Percentiles rank a stretch among this genome's conserved stretches.
These are phyloP conservation scores for Anisodus acutangulus DNA, from an alignment of 257 asterid species.

Conservation along the genomic window DNA sequence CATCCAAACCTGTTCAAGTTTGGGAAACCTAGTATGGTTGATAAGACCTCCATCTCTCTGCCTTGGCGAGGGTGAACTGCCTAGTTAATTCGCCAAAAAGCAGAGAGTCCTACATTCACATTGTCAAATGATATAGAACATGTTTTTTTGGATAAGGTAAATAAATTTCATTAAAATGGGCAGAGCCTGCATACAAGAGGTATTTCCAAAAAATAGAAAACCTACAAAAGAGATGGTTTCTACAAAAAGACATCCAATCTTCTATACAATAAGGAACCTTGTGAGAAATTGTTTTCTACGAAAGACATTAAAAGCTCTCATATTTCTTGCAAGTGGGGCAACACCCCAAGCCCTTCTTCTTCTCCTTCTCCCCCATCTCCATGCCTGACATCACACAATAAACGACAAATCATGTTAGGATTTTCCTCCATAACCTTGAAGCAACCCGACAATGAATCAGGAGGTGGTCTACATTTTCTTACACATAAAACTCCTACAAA, in stretches of 20 bases:
- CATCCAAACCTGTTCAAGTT: slow-evolving; percentile 11
- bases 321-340: slow-evolving; percentile 6
- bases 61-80: background rate
- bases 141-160: background rate
- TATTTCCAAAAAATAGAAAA: background rate
- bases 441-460: slow-evolving; percentile 10
- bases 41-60: background rate
- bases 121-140: slow-evolving; percentile 3
- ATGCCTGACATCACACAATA: slow-evolving; percentile 8
- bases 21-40: slow-evolving; percentile 13
- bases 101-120: background rate
- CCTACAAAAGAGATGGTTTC: slow-evolving; percentile 9
- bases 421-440: slow-evolving; percentile 12
- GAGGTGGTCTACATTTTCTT: slow-evolving; percentile 12
- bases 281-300: background rate
- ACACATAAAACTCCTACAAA: background rate
- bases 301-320: background rate
- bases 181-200: background rate
- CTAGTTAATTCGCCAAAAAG: slow-evolving; percentile 13
- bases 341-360: background rate
- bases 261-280: slow-evolving; percentile 14
- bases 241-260: background rate
- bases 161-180: background rate
- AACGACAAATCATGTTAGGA: background rate
- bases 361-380: background rate